Evolutionary conservation across 2,329 filamentous ascomycete species (phyloP).

Genomic region (Aspergillus tamarii): DNA sequence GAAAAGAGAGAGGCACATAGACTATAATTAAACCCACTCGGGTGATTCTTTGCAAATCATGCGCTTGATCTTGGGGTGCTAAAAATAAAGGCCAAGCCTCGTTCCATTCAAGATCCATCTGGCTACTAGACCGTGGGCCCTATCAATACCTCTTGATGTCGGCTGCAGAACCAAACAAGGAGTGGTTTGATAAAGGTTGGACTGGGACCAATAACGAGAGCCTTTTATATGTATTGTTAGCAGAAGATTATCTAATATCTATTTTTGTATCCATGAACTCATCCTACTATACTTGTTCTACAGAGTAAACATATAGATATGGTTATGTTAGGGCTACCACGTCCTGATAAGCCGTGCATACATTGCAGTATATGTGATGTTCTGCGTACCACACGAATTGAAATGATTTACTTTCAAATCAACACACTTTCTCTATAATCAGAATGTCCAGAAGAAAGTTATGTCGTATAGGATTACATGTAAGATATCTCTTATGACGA

Average conservation of each 20-base stretch:
- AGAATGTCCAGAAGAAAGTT: no score
- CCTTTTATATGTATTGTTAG: not conserved
- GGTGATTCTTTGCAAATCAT: not conserved
- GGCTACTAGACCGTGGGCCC: no score
- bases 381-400: not conserved
- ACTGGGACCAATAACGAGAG: not conserved
- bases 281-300: not conserved
- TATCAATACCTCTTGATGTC: not conserved
- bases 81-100: constrained; percentile 1
- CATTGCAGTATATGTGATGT: not conserved
- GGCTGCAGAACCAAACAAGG: not conserved
- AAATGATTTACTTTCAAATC: not conserved
- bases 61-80: not conserved
- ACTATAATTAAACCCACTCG: constrained; percentile 1
- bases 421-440: not conserved
- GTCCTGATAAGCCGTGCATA: not conserved
- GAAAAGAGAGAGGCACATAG: not conserved
- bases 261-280: not conserved
- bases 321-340: not conserved
- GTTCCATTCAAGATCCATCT: not conserved
- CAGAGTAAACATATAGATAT: not conserved
- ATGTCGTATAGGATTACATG: no score
- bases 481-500: no score
- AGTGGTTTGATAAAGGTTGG: not conserved
- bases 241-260: not conserved